Conservation (phyloP, 768 basidiomycete species). For the Pleurotus djamor region DNA sequence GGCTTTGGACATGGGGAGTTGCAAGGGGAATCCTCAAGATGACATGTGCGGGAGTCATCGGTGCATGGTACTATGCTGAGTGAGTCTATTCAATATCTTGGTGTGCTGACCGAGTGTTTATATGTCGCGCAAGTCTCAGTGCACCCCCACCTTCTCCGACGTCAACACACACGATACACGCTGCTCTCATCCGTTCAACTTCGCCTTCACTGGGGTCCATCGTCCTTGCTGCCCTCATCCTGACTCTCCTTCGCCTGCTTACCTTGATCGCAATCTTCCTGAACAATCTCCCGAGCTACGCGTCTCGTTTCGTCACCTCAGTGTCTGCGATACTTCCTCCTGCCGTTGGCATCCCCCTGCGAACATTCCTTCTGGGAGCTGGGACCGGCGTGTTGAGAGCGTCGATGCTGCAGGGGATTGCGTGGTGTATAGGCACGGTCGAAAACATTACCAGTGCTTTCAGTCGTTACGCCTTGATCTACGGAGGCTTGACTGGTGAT, state of each 20-base stretch:
- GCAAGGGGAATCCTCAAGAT: slow-evolving; percentile 77
- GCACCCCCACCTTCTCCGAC: slow-evolving; percentile 42
- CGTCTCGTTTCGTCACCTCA: slow-evolving; percentile 37
- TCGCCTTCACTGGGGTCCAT: slow-evolving; percentile 83
- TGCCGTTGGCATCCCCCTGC: slow-evolving; percentile 1
- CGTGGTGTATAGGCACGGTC: slow-evolving; percentile 50
- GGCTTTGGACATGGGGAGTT: slow-evolving; percentile 82
- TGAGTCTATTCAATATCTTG: slow-evolving; percentile 21
- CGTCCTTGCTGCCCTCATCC: slow-evolving; percentile 71
- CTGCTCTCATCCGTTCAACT: slow-evolving; percentile 74
- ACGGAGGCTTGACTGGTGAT: slow-evolving; percentile 75
- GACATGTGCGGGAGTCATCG: slow-evolving; percentile 78
- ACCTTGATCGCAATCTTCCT: slow-evolving; percentile 47
- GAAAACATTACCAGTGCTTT: slow-evolving; percentile 53
- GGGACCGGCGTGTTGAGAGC: slow-evolving; percentile 1
- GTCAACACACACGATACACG: slow-evolving; percentile 73
- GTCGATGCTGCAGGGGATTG: slow-evolving; percentile 41
- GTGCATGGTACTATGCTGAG: slow-evolving; percentile 86
- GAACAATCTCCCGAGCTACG: slow-evolving; percentile 50
- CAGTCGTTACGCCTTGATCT: slow-evolving; percentile 63
- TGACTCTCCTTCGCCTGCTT: slow-evolving; percentile 67
- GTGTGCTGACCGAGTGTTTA: background rate
- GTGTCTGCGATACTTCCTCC: background rate
- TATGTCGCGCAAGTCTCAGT: slow-evolving; percentile 21
- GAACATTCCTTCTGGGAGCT: slow-evolving; percentile 1